Percentiles rank a stretch among this genome's conserved stretches.
These are phyloP conservation scores for Lachnellula arida DNA, from an alignment of 2,329 filamentous ascomycete genomes.

Conservation along the genomic window DNA sequence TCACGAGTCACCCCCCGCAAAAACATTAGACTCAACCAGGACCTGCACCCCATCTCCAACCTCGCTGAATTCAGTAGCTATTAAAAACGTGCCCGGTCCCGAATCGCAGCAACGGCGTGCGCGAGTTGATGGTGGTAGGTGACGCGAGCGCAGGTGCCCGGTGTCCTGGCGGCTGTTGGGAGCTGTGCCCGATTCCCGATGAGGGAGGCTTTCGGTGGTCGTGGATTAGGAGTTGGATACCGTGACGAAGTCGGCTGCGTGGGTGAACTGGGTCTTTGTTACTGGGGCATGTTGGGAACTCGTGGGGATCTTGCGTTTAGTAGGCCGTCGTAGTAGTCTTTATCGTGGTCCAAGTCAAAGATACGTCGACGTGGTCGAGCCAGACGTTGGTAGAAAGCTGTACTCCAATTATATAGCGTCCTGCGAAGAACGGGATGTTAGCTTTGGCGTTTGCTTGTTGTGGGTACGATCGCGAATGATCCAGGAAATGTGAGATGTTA, in stretches of 20 bases:
- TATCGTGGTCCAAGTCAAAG: slow-evolving; percentile 49
- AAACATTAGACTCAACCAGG: slow-evolving; percentile 51
- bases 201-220: slow-evolving; percentile 58
- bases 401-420: slow-evolving; percentile 51
- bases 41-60: slow-evolving; percentile 48
- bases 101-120: slow-evolving; percentile 59
- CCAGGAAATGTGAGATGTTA: no score
- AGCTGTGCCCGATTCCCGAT: slow-evolving; percentile 57
- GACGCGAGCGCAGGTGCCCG: slow-evolving; percentile 56
- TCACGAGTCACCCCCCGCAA: slow-evolving; percentile 40
- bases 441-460: no score
- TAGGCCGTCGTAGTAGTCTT: slow-evolving; percentile 67
- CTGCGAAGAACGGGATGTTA: no score
- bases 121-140: slow-evolving; percentile 62
- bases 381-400: slow-evolving; percentile 56
- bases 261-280: slow-evolving; percentile 49
- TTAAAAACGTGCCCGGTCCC: slow-evolving; percentile 61
- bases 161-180: slow-evolving; percentile 53
- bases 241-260: slow-evolving; percentile 59
- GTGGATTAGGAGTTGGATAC: slow-evolving; percentile 47
- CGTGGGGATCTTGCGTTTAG: slow-evolving; percentile 39
- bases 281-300: not conserved
- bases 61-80: slow-evolving; percentile 40
- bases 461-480: no score
- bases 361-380: slow-evolving; percentile 54